These are phyloP conservation scores for Stephanocyclus meneghinianus DNA, from an alignment of 352 stramenopile species.

Conservation along the genomic window DNA sequence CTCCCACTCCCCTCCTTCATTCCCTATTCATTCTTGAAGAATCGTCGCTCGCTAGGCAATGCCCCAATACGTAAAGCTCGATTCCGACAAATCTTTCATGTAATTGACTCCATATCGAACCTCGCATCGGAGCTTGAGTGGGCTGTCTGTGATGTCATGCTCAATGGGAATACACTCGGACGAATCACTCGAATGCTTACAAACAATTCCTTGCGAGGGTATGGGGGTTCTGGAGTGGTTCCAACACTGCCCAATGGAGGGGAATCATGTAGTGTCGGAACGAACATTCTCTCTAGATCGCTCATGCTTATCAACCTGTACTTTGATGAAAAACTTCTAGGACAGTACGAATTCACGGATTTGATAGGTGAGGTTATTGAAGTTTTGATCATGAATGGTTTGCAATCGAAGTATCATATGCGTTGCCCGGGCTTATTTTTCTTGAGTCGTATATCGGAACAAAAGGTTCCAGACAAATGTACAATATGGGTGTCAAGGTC, in stretches of 20 bases:
- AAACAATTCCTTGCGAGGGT: conserved; percentile 34
- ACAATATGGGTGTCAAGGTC: conserved; percentile 11
- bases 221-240: conserved; percentile 17
- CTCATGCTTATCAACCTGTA: conserved; percentile 80
- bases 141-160: conserved; percentile 60
- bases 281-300: conserved; percentile 70
- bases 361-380: conserved; percentile 56
- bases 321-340: conserved; percentile 77
- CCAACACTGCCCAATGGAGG: neutral
- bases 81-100: conserved; percentile 41
- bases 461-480: conserved; percentile 16
- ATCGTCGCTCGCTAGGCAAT: conserved; percentile 68
- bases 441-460: conserved; percentile 22
- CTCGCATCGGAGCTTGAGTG: conserved; percentile 64
- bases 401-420: neutral
- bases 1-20: neutral
- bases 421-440: conserved; percentile 13
- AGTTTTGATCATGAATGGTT: conserved; percentile 29
- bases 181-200: conserved; percentile 62
- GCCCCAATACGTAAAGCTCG: conserved; percentile 65
- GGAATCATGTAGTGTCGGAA: conserved; percentile 18
- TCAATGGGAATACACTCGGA: conserved; percentile 54
- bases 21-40: conserved; percentile 6
- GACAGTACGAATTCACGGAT: conserved; percentile 60
- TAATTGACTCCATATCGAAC: conserved; percentile 43